Evolutionary conservation across 2,329 filamentous ascomycete genomes (phyloP), one percentile per base, ranked within the genome.

Genomic region (Pseudovirgaria hyperparasitica): DNA sequence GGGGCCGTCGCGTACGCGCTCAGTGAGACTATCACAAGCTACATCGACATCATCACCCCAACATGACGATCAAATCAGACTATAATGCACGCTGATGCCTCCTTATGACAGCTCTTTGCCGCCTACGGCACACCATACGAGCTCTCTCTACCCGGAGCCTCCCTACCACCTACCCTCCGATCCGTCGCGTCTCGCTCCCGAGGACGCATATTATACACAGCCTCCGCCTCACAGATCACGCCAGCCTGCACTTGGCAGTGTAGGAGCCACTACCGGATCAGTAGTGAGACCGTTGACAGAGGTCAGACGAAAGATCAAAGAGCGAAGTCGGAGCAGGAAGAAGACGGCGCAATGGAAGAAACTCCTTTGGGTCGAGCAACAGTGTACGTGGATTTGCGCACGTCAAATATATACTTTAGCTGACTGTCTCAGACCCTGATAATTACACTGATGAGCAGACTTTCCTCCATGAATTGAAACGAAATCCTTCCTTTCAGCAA

Each of bases 381-480:
- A 81, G 18, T 93, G 81, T 86, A 61, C 38, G 74, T 57, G 8
- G 8, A 16, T 10, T 20, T 22, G n/a, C 25, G 21, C 26, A 12
- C 30, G 18, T 12, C 6, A 9, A 6, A 5, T 18, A 22, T 5
- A 10, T 11, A 24, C 36, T 45, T 14, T 3, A 17, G 33, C 25
- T 18, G 11, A 20, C 8, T 22, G 11, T 16, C 17, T 20, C 22
- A 86, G 82, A 92, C 49, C 86, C 90, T n/a, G 90, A 98, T 54
- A 98, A 98, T 54, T 96, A 96, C 52, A 96, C 90, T 21, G 90
- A 98, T 50, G 85, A 90, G 49, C 82, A 82, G 33, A 96, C 90
- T 2, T 98, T 98, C 45, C 76, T 98, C 39, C 87, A 94, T 48
- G 85, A 92, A 43, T 72, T 98, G 11, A 87, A 98, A 54, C 74